Conservation (phyloP, 2,329 filamentous ascomycete species). For the Alternaria consortialis region DNA sequence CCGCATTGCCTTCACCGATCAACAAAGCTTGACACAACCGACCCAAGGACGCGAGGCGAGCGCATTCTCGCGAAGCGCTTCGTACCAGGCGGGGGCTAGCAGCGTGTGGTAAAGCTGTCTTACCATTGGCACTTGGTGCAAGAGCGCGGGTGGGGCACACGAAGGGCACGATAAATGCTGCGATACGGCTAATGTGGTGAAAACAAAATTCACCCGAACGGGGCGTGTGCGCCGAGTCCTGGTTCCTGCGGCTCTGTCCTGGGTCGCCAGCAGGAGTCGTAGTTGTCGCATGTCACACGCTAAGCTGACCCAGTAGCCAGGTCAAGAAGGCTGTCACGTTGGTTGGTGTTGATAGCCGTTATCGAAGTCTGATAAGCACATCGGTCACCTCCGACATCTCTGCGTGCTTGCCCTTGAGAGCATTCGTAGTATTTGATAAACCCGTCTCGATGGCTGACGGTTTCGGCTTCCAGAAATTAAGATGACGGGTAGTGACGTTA, state of each 20-base stretch:
- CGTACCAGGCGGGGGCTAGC: neutral
- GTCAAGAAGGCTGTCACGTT: neutral
- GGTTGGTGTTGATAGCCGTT: neutral
- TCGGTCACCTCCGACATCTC: no score
- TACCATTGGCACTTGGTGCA: neutral
- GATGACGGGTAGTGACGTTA: neutral
- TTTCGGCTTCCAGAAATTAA: no score
- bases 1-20: neutral
- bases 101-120: neutral
- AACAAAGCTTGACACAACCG: neutral
- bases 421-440: neutral
- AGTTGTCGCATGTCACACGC: neutral
- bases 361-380: no score
- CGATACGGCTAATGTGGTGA: neutral
- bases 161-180: neutral
- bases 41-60: neutral
- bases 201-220: no score
- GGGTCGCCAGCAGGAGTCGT: neutral
- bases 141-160: neutral
- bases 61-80: neutral
- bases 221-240: neutral
- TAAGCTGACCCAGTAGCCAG: neutral
- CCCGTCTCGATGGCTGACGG: neutral
- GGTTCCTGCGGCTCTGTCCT: neutral
- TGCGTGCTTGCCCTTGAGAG: neutral